phyloP scores from a whole-genome alignment of 2,329 filamentous ascomycete genomes.

The Stagonosporopsis rhizophila region DNA sequence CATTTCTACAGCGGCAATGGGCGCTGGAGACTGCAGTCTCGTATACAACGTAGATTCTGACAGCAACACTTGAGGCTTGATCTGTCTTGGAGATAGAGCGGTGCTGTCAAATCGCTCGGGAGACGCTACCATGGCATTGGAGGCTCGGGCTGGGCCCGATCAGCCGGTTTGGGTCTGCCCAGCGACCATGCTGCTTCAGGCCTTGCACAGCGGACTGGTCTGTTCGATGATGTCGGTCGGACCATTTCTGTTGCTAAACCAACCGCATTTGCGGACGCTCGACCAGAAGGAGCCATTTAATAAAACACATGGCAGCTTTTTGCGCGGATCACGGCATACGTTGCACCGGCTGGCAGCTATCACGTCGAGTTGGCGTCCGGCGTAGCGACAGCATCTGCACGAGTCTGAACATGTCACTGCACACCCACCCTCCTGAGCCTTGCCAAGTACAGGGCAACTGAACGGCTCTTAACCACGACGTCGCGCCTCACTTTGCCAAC shows the following conservation, averaged over 20 bases:
- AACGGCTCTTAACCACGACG: conserved; percentile 37
- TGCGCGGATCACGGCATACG: conserved; percentile 33
- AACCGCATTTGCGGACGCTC: conserved; percentile 30
- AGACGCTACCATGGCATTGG: conserved; percentile 34
- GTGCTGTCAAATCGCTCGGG: conserved; percentile 23
- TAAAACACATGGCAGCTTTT: conserved; percentile 30
- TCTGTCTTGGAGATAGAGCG: conserved; percentile 7
- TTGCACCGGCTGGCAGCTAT: conserved; percentile 32
- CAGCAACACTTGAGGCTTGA: conserved; percentile 21
- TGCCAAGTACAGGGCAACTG: conserved; percentile 37
- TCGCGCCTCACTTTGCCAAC: conserved; percentile 21
- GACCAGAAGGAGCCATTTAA: conserved; percentile 24
- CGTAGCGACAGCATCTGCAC: conserved; percentile 34
- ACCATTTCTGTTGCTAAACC: conserved; percentile 24
- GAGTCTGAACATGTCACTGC: conserved; percentile 37
- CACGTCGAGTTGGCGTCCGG: conserved; percentile 28
- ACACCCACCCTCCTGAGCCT: conserved; percentile 35
- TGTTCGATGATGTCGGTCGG: conserved; percentile 30
- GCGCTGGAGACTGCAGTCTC: conserved; percentile 5
- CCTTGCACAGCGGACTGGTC: conserved; percentile 23
- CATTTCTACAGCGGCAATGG: neutral
- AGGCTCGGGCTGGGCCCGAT: conserved; percentile 28
- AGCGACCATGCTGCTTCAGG: conserved; percentile 28
- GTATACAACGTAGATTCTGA: conserved; percentile 1
- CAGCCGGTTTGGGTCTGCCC: conserved; percentile 27